Evolutionary conservation across 352 stramenopile species (phyloP).

Genomic region (Phytophthora chlamydospora): DNA sequence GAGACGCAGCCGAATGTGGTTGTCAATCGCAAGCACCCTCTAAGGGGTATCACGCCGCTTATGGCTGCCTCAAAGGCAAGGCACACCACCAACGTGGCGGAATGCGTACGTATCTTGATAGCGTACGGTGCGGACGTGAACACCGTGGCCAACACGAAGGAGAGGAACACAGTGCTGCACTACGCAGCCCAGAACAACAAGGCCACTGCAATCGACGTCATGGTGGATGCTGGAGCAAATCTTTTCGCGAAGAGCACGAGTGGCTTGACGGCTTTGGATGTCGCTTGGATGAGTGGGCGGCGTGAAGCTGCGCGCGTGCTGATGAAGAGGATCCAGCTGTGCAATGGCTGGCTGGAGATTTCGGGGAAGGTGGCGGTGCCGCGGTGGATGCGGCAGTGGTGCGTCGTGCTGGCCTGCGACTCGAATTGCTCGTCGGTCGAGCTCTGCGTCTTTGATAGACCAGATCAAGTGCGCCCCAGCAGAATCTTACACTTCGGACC

Average conservation of each 20-base stretch:
- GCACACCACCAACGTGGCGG: slow-evolving; percentile 43
- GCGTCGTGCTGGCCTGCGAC: slow-evolving; percentile 49
- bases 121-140: slow-evolving; percentile 58
- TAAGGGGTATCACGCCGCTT: slow-evolving; percentile 56
- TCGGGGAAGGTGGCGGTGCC: slow-evolving; percentile 22
- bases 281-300: slow-evolving; percentile 38
- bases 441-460: slow-evolving; percentile 48
- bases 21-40: slow-evolving; percentile 40
- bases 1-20: slow-evolving; percentile 14
- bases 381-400: slow-evolving; percentile 60
- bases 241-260: slow-evolving; percentile 45
- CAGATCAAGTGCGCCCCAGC: slow-evolving; percentile 18
- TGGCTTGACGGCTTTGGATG: slow-evolving; percentile 57
- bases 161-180: slow-evolving; percentile 62
- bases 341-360: slow-evolving; percentile 57
- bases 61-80: slow-evolving; percentile 56
- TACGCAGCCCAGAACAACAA: slow-evolving; percentile 59
- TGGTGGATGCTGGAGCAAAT: slow-evolving; percentile 55
- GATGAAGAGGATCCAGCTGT: slow-evolving; percentile 41
- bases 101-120: slow-evolving; percentile 53
- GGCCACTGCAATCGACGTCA: slow-evolving; percentile 43
- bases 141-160: slow-evolving; percentile 29
- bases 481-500: slow-evolving; percentile 14
- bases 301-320: slow-evolving; percentile 24
- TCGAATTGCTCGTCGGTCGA: slow-evolving; percentile 36